Percentiles rank a stretch among this genome's conserved stretches.
Evolutionary conservation across 139 green algal genomes (phyloP).

Genomic region (Diplosphaera chodatii): DNA sequence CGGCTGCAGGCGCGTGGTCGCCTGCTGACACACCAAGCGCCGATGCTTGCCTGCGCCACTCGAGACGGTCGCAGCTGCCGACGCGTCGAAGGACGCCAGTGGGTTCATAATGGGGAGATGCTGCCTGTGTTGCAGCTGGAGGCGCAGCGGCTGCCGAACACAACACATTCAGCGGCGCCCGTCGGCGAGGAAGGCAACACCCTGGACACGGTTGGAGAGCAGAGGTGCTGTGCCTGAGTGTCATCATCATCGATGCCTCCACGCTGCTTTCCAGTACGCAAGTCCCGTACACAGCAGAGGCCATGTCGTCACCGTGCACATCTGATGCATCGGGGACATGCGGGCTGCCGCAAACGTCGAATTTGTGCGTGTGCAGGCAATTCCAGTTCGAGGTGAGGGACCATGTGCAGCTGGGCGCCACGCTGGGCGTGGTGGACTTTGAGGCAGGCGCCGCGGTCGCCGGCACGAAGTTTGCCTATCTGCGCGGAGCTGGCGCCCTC

Average conservation of each 20-base stretch:
- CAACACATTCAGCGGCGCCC: conserved; percentile 84
- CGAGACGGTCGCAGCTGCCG: no score
- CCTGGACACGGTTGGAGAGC: conserved; percentile 35
- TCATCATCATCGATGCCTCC: conserved; percentile 45
- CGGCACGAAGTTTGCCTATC: conserved; percentile 86
- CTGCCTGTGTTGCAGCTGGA: conserved; percentile 57
- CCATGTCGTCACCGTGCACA: no score
- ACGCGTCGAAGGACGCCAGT: no score
- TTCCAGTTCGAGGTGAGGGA: conserved; percentile 38
- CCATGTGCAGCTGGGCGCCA: conserved; percentile 72
- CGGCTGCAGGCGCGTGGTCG: conserved; percentile 30
- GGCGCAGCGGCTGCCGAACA: conserved; percentile 89
- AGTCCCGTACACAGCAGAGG: no score
- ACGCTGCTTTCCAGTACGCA: no score
- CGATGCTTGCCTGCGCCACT: no score
- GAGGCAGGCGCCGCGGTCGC: conserved; percentile 71
- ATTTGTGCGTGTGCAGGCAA: no score
- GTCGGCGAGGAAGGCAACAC: conserved; percentile 77
- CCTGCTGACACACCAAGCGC: no score
- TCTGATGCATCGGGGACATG: no score
- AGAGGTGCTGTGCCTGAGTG: neutral
- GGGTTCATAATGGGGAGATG: no score
- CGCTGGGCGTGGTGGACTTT: conserved; percentile 83
- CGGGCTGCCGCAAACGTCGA: no score
- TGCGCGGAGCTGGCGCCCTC: conserved; percentile 81